Evolutionary conservation across 768 basidiomycete species (phyloP).

Genomic region (Boletus tomentosulus): DNA sequence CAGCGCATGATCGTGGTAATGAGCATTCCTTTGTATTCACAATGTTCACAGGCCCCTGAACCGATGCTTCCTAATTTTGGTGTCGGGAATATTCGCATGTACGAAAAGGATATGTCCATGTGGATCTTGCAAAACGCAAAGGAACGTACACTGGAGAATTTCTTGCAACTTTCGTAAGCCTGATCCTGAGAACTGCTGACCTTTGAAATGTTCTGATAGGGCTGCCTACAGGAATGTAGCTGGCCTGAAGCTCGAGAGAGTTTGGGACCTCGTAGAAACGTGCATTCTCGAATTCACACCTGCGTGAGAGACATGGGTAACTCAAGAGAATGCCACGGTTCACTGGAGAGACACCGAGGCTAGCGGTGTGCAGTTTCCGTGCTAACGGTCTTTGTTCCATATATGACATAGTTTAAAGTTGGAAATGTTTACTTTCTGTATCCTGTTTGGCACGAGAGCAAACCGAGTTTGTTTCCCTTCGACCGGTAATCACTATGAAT

Average conservation of each 20-base stretch:
- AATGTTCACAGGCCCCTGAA: slow-evolving; percentile 27
- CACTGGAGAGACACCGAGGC: too few species aligned
- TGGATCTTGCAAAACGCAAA: slow-evolving; percentile 28
- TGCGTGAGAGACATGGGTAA: slow-evolving; percentile 9
- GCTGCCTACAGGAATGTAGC: slow-evolving; percentile 14
- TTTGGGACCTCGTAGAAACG: slow-evolving; percentile 30
- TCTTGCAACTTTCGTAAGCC: slow-evolving; percentile 27
- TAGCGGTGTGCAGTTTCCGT: too few species aligned
- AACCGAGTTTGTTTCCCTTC: too few species aligned
- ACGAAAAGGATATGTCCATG: slow-evolving; percentile 32
- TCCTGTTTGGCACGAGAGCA: too few species aligned
- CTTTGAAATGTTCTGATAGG: slow-evolving; percentile 1
- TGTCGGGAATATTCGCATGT: slow-evolving; percentile 24
- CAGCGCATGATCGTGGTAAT: background rate
- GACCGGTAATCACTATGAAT: too few species aligned
- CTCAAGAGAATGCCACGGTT: background rate
- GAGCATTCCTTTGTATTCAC: background rate
- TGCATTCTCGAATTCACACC: slow-evolving; percentile 23
- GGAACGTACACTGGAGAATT: slow-evolving; percentile 31
- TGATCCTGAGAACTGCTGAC: background rate
- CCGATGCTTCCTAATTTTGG: slow-evolving; percentile 40
- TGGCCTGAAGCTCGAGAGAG: slow-evolving; percentile 28
- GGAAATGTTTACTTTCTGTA: too few species aligned
- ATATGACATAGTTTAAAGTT: too few species aligned
- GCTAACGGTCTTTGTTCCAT: too few species aligned